Evolutionary conservation across 1,284 basidiomycete species (phyloP).

Genomic region (Exobasidium rhododendri): DNA sequence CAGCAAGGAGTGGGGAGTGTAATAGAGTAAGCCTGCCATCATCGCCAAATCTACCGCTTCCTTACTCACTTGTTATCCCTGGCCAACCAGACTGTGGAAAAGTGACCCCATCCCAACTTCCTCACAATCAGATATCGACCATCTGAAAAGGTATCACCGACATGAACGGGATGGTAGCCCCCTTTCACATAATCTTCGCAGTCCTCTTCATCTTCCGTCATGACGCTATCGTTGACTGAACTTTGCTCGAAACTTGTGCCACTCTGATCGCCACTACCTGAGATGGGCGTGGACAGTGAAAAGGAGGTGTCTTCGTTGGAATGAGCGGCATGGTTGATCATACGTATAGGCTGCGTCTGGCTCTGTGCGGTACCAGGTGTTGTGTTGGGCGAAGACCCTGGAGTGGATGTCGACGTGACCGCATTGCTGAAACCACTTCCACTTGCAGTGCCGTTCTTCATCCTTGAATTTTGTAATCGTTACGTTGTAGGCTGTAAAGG

Average conservation of each 20-base stretch:
- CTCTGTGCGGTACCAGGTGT: constrained; percentile 30
- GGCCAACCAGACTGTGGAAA: constrained; percentile 61
- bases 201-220: constrained; percentile 57
- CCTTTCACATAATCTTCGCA: constrained; percentile 60
- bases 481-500: too few relatives aligned
- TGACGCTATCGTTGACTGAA: constrained; percentile 40
- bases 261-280: constrained; percentile 3
- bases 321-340: background rate
- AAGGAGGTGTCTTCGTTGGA: background rate
- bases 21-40: constrained; percentile 11
- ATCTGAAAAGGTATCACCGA: constrained; percentile 86
- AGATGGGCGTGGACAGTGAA: background rate
- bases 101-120: constrained; percentile 98
- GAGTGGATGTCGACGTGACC: constrained; percentile 36
- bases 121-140: constrained; percentile 85
- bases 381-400: constrained; percentile 34
- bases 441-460: constrained; percentile 1
- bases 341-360: constrained; percentile 2
- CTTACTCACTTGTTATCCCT: constrained; percentile 45
- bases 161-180: constrained; percentile 86
- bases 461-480: too few relatives aligned
- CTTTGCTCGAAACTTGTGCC: constrained; percentile 12
- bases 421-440: constrained; percentile 32
- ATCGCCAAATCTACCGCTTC: too few relatives aligned
- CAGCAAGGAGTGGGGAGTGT: constrained; percentile 16